Conservation (phyloP, 2,329 filamentous ascomycete species). For the Apiospora kogelbergensis region DNA sequence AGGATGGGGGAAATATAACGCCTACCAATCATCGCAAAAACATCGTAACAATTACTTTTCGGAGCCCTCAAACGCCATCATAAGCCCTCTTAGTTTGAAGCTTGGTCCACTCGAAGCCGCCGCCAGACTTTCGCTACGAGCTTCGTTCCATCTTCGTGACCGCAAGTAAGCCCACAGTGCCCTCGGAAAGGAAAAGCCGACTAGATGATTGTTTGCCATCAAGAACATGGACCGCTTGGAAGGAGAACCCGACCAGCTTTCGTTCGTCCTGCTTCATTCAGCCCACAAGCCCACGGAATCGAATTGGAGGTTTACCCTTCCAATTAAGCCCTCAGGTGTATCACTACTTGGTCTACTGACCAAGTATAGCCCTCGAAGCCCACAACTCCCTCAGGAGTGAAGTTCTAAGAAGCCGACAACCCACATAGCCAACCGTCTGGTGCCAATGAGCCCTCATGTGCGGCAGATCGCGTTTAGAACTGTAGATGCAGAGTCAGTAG, state of each 20-base stretch:
- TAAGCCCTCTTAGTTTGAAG: constrained; percentile 33
- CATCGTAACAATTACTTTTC: constrained; percentile 20
- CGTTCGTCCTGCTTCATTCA: constrained; percentile 17
- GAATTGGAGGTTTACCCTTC: constrained; percentile 31
- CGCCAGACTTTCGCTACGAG: constrained; percentile 25
- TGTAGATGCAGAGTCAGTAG: not conserved
- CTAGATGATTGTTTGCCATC: constrained; percentile 13
- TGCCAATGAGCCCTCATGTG: constrained; percentile 44
- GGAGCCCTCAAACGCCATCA: constrained; percentile 34
- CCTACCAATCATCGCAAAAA: constrained; percentile 7
- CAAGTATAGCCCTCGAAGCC: constrained; percentile 54
- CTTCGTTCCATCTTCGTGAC: constrained; percentile 31
- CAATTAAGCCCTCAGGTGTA: constrained; percentile 56
- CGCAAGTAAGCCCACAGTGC: constrained; percentile 31
- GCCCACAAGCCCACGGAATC: constrained; percentile 28
- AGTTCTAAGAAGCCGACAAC: constrained; percentile 54
- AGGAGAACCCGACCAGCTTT: constrained; percentile 17
- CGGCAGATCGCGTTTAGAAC: constrained; percentile 25
- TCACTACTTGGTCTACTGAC: constrained; percentile 39
- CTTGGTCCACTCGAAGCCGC: constrained; percentile 32
- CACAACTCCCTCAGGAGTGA: constrained; percentile 41
- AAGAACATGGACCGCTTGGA: constrained; percentile 12
- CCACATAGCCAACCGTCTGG: constrained; percentile 54
- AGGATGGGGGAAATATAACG: not conserved
- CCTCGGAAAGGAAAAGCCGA: constrained; percentile 35